Conservation (phyloP, 2,329 filamentous ascomycete species). For the Salinomyces thailandicus region DNA sequence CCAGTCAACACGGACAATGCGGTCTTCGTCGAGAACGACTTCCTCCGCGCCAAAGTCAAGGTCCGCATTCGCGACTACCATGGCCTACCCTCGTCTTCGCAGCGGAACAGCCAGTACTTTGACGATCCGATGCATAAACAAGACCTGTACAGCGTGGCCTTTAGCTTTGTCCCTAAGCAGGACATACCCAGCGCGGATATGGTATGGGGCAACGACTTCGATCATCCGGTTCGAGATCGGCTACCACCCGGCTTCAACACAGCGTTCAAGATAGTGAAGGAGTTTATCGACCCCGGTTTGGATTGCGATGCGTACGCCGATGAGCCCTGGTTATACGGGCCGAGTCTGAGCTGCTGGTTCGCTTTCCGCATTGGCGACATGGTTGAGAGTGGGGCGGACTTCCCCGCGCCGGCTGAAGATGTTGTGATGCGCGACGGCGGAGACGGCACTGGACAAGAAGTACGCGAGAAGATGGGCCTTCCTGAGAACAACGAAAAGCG, state of each 20-base stretch:
- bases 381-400: slow-evolving; percentile 13
- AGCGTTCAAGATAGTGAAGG: slow-evolving; percentile 74
- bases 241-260: slow-evolving; percentile 78
- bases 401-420: slow-evolving; percentile 18
- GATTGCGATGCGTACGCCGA: slow-evolving; percentile 85
- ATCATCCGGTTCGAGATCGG: slow-evolving; percentile 72
- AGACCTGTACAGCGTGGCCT: slow-evolving; percentile 77
- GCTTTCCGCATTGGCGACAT: slow-evolving; percentile 22
- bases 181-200: slow-evolving; percentile 58
- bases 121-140: slow-evolving; percentile 53
- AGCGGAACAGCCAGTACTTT: slow-evolving; percentile 63
- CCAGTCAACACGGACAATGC: slow-evolving; percentile 57
- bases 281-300: slow-evolving; percentile 81
- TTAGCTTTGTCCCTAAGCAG: slow-evolving; percentile 62
- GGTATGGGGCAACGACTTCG: slow-evolving; percentile 91
- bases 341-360: slow-evolving; percentile 35
- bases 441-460: slow-evolving; percentile 26
- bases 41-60: slow-evolving; percentile 57
- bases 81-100: slow-evolving; percentile 57
- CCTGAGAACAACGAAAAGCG: slow-evolving; percentile 33
- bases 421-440: slow-evolving; percentile 31
- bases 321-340: slow-evolving; percentile 74
- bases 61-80: slow-evolving; percentile 61
- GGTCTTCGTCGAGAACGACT: slow-evolving; percentile 47
- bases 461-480: slow-evolving; percentile 23